phyloP scores from a whole-genome alignment of 2,329 filamentous ascomycete genomes.

The Coniochaeta pulveracea region DNA sequence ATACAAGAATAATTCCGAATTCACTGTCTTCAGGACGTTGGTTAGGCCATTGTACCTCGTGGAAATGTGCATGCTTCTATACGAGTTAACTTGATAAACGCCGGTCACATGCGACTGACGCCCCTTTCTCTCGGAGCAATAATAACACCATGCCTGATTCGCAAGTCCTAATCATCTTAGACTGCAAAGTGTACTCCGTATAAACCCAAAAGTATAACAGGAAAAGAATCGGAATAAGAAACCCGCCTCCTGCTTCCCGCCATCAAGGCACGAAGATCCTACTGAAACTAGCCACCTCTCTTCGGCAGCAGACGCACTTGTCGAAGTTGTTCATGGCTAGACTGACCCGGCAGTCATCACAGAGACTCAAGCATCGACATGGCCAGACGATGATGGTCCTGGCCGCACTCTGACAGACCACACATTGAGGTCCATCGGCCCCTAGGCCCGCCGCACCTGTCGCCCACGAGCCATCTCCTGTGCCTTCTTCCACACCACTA shows the following conservation, averaged over 20 bases:
- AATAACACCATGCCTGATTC: no score
- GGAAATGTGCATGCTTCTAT: no score
- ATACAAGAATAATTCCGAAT: slow-evolving; percentile 7
- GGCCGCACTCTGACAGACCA: slow-evolving; percentile 81
- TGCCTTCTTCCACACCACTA: slow-evolving; percentile 6
- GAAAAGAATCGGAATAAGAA: background rate
- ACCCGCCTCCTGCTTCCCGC: background rate
- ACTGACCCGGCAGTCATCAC: slow-evolving; percentile 88
- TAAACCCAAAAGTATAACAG: slow-evolving; percentile 6
- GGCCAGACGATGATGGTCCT: slow-evolving; percentile 92
- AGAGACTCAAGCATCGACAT: slow-evolving; percentile 85
- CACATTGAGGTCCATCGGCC: slow-evolving; percentile 66
- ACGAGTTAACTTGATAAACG: no score
- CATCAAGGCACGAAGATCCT: slow-evolving; percentile 73
- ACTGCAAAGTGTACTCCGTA: slow-evolving; percentile 3
- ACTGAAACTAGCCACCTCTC: slow-evolving; percentile 81
- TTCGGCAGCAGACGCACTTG: slow-evolving; percentile 87
- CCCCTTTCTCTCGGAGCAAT: no score
- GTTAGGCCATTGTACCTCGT: no score
- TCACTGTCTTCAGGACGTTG: no score
- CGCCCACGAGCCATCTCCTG: slow-evolving; percentile 40
- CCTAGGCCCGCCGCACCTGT: slow-evolving; percentile 64
- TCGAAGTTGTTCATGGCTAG: slow-evolving; percentile 96
- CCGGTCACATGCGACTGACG: no score
- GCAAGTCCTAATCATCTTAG: no score